A percentile compares a stretch with the other conserved stretches of the same genome.
These are phyloP conservation scores for Juncus inflexus DNA, from an alignment of 176 grass and related monocot species.

Conservation along the genomic window DNA sequence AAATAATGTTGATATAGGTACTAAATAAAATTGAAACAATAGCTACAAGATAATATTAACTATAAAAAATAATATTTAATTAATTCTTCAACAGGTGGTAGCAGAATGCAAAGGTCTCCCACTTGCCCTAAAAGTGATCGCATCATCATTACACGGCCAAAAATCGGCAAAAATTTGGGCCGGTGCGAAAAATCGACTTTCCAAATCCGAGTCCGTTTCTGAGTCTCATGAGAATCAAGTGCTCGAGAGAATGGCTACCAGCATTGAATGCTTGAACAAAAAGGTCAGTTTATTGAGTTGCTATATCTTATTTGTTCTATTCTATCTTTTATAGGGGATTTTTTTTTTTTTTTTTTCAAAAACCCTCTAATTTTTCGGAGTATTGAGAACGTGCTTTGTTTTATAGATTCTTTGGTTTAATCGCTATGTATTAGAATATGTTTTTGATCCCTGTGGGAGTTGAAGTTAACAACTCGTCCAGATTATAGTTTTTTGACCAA, in stretches of 20 bases:
- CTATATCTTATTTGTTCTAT: too few species aligned
- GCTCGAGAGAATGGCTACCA: slow-evolving; percentile 75
- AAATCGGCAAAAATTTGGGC: slow-evolving; percentile 80
- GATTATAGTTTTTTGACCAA: too few species aligned
- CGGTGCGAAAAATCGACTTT: slow-evolving; percentile 87
- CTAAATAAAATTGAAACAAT: neutral
- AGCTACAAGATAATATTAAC: neutral
- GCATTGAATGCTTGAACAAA: slow-evolving; percentile 60
- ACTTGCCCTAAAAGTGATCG: slow-evolving; percentile 84
- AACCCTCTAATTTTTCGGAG: too few species aligned
- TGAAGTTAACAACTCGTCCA: too few species aligned
- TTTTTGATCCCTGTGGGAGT: too few species aligned
- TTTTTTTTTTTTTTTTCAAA: too few species aligned
- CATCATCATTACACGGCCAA: slow-evolving; percentile 66
- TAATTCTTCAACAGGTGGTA: slow-evolving; percentile 41
- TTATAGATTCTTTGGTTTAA: too few species aligned
- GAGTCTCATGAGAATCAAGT: slow-evolving; percentile 86
- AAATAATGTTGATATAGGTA: too few species aligned
- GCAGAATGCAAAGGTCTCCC: slow-evolving; percentile 93
- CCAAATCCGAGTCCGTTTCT: slow-evolving; percentile 74
- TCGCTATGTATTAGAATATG: too few species aligned
- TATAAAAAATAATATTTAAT: neutral
- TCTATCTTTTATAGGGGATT: too few species aligned
- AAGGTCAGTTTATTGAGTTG: slow-evolving; percentile 27
- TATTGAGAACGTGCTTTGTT: too few species aligned